These are phyloP conservation scores for Sarcomyxa edulis DNA, from an alignment of 768 basidiomycete genomes.

Conservation along the genomic window DNA sequence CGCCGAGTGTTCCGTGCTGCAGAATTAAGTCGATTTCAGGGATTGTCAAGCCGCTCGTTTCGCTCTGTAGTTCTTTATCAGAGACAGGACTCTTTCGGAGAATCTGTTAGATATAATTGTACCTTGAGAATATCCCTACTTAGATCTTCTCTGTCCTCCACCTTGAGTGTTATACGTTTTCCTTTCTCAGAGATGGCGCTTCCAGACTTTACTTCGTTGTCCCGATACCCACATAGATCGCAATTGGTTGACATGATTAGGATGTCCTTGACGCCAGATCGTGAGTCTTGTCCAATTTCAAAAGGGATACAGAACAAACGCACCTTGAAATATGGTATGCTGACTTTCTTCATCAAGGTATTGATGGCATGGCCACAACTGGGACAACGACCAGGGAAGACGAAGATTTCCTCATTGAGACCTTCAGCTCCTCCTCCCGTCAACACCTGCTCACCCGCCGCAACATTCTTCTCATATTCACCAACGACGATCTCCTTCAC, in stretches of 20 bases:
- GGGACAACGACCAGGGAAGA: slow-evolving; percentile 85
- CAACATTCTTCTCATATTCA: slow-evolving; percentile 10
- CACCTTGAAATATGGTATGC: slow-evolving; percentile 97
- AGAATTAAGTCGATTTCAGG: slow-evolving; percentile 94
- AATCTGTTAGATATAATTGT: too few species aligned
- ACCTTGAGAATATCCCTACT: slow-evolving; percentile 94
- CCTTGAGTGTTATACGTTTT: slow-evolving; percentile 82
- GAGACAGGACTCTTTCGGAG: too few species aligned
- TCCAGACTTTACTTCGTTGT: slow-evolving; percentile 97
- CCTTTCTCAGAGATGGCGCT: slow-evolving; percentile 84
- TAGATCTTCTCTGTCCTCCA: slow-evolving; percentile 89
- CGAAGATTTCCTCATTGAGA: slow-evolving; percentile 80
- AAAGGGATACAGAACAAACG: slow-evolving; percentile 9
- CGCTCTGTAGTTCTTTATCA: slow-evolving; percentile 83
- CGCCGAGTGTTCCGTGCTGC: slow-evolving; percentile 91
- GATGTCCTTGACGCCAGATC: slow-evolving; percentile 58
- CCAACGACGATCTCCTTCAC: slow-evolving; percentile 1
- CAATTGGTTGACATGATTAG: slow-evolving; percentile 99
- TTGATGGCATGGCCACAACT: slow-evolving; percentile 80
- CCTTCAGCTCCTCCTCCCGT: slow-evolving; percentile 24
- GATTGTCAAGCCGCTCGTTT: slow-evolving; percentile 83
- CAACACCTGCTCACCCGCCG: too few species aligned
- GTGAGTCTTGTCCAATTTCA: not conserved
- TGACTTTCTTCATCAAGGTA: slow-evolving; percentile 94
- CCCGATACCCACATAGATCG: slow-evolving; percentile 90